Base-by-base conservation (phyloP, 495 filamentous ascomycete species). In the Penicillium nucicola region DNA sequence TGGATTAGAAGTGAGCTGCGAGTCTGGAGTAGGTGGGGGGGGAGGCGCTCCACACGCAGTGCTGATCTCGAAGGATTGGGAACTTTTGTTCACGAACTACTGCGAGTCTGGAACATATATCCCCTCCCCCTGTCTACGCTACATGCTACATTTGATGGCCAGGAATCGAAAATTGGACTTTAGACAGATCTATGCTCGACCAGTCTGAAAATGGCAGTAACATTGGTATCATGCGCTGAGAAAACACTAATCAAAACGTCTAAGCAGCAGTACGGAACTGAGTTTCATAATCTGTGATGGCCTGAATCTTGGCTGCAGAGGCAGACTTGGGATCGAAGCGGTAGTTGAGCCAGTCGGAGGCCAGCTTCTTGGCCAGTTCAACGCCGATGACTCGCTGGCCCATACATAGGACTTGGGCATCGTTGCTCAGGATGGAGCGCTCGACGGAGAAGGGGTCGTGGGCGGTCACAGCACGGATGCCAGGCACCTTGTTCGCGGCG, bases 351-450 rank as follows among this genome's bases (percentile, higher is more conserved):
- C 87, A 95, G 74, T 92, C 89, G 58, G 79, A 82, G 12, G 84
- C 89, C 52, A 95, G 69, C 65, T 85, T 76, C 65, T 87, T 77
- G 32, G 89, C 89, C 25, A 95, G 67, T 62, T 95, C 89, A 25
- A 91, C 61, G 1, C 89, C 89, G 22, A 95, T 80, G 6, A 95
- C 89, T 32, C 89, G 75, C 75, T 95, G 86, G 2, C 89, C 89
- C 78, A 95, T 86, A 70, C 89, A 95, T 22, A 95, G 79, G 32
- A 95, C 89, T 68, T 95, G 89, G 19, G 87, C 88, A 69, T 95
- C 84, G 69, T 92, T 92, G 73, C 86, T 89, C 59, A 91, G 70
- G 13, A 92, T 82, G 12, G 86, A 84, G 39, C 88, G 75, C 77
- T 95, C 89, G 35, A 95, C 88, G 39, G 80, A 84, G 74, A 89